A percentile compares a stretch with the other conserved stretches of the same genome.
Evolutionary conservation across 2,329 filamentous ascomycete species (phyloP).

Genomic region (Clonostachys sp.): DNA sequence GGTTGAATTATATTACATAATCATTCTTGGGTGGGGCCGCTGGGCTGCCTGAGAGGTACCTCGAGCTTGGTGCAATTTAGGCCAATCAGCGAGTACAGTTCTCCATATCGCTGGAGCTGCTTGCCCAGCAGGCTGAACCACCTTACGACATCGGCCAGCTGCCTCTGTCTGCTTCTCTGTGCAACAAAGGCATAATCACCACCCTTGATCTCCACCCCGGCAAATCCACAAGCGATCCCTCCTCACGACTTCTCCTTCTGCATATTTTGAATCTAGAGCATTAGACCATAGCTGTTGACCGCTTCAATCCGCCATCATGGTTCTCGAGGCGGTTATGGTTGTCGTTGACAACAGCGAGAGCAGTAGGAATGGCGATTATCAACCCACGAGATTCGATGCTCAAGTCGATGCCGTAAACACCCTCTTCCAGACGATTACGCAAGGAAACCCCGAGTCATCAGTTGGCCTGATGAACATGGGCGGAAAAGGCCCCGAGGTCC

Average conservation of each 20-base stretch:
- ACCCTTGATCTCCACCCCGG: neutral
- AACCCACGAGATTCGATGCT: slow-evolving; percentile 91
- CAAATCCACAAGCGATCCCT: neutral
- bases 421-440: slow-evolving; percentile 92
- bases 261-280: neutral
- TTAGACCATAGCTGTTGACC: too few species aligned
- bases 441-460: slow-evolving; percentile 92
- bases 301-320: slow-evolving; percentile 66
- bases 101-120: slow-evolving; percentile 8
- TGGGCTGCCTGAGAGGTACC: neutral
- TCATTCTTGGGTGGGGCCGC: too few species aligned
- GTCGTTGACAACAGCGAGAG: slow-evolving; percentile 99
- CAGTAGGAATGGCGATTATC: slow-evolving; percentile 91
- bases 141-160: slow-evolving; percentile 28
- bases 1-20: too few species aligned
- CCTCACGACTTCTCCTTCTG: neutral
- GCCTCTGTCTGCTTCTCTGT: neutral
- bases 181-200: neutral
- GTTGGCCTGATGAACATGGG: slow-evolving; percentile 99
- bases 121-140: slow-evolving; percentile 36
- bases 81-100: neutral
- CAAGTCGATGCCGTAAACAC: slow-evolving; percentile 93
- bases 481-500: slow-evolving; percentile 92
- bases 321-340: slow-evolving; percentile 98
- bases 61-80: neutral